phyloP scores from a whole-genome alignment of 2,329 filamentous ascomycete genomes.

The Anisogramma anomala region DNA sequence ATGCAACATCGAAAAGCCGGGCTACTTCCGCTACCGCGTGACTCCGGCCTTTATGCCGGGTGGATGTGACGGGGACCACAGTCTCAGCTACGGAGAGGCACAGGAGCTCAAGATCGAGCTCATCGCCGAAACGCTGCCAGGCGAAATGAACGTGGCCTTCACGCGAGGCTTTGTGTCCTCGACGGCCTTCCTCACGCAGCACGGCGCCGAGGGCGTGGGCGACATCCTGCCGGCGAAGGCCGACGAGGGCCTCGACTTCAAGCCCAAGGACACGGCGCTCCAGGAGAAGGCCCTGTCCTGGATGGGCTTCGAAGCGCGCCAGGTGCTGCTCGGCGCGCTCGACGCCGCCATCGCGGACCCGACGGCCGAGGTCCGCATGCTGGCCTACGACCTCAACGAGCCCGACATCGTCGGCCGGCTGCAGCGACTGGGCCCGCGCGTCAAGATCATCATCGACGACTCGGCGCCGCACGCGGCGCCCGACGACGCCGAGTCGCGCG shows the following conservation, averaged over 20 bases:
- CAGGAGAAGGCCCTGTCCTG: slow-evolving; percentile 16
- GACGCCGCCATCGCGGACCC: slow-evolving; percentile 16
- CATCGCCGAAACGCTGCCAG: slow-evolving; percentile 16
- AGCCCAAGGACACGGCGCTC: slow-evolving; percentile 12
- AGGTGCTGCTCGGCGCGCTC: slow-evolving; percentile 14
- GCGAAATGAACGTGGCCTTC: slow-evolving; percentile 17
- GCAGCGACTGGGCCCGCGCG: slow-evolving; percentile 13
- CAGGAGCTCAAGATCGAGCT: slow-evolving; percentile 17
- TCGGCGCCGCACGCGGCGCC: slow-evolving; percentile 12
- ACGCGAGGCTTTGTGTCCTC: slow-evolving; percentile 18
- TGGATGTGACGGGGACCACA: not conserved
- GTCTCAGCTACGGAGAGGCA: slow-evolving; percentile 16
- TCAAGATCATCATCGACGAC: slow-evolving; percentile 18
- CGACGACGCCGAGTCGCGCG: slow-evolving; percentile 14
- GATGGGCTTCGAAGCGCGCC: slow-evolving; percentile 18
- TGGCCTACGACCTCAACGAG: slow-evolving; percentile 17
- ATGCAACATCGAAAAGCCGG: slow-evolving; percentile 13
- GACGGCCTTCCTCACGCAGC: slow-evolving; percentile 15
- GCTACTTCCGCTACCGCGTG: slow-evolving; percentile 15
- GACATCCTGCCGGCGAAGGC: slow-evolving; percentile 16
- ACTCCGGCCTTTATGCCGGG: slow-evolving; percentile 17
- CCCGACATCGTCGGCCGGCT: slow-evolving; percentile 17
- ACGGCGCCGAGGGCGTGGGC: slow-evolving; percentile 12
- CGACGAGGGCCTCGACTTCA: slow-evolving; percentile 16
- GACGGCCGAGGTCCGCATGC: slow-evolving; percentile 16